A percentile compares a stretch with the other conserved stretches of the same genome.
phyloP scores from a whole-genome alignment of 1,139 yeast species.

The Kodamaea fungicola region DNA sequence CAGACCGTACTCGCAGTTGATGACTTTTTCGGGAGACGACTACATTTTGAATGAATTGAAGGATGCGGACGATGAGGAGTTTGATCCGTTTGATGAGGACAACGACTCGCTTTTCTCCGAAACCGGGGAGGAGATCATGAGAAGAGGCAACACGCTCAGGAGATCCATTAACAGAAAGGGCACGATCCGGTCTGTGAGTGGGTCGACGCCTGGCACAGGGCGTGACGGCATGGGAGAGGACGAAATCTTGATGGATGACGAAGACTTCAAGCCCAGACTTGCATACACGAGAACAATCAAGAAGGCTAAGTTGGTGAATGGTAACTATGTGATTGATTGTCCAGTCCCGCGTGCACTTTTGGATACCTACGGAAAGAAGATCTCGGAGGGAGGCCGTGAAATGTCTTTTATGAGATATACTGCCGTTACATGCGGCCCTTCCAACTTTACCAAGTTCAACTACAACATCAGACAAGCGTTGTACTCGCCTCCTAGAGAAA shows the following conservation, averaged over 20 bases:
- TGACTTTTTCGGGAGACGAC: conserved; percentile 37
- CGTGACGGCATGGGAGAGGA: conserved; percentile 11
- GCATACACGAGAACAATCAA: conserved; percentile 47
- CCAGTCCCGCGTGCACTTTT: conserved; percentile 66
- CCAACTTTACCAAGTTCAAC: conserved; percentile 51
- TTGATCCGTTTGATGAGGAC: conserved; percentile 47
- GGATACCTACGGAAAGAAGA: conserved; percentile 48
- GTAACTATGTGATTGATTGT: conserved; percentile 75
- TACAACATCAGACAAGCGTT: conserved; percentile 67
- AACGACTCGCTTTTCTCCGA: conserved; percentile 41
- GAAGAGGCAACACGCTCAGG: conserved; percentile 33
- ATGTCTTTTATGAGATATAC: conserved; percentile 76
- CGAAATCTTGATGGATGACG: conserved; percentile 23
- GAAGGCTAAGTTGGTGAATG: conserved; percentile 57
- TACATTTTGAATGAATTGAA: conserved; percentile 41
- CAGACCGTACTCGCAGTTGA: conserved; percentile 21
- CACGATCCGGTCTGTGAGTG: conserved; percentile 1
- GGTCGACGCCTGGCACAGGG: conserved; percentile 1
- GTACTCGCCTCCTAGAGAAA: conserved; percentile 62
- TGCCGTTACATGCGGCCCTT: conserved; percentile 80
- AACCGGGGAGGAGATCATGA: conserved; percentile 36
- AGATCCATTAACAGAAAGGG: conserved; percentile 20
- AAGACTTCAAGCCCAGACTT: conserved; percentile 40
- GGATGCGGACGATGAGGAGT: conserved; percentile 34
- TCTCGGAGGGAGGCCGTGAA: conserved; percentile 53